phyloP scores from a whole-genome alignment of 768 basidiomycete species.

The Cystoderma amianthinum region DNA sequence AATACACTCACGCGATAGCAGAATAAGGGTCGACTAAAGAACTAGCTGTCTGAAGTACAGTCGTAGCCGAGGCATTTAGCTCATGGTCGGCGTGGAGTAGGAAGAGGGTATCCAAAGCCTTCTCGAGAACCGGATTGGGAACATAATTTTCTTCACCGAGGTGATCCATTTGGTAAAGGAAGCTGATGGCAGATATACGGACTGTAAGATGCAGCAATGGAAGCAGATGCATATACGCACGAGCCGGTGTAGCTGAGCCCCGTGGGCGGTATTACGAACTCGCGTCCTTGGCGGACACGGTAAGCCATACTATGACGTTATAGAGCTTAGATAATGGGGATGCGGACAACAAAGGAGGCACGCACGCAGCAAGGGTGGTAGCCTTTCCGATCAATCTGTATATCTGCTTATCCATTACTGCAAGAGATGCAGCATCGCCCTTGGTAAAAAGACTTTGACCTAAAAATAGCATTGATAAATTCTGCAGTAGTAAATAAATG shows the following conservation, averaged over 20 bases:
- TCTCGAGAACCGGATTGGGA: conserved; percentile 81
- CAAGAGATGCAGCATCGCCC: conserved; percentile 59
- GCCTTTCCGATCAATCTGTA: conserved; percentile 85
- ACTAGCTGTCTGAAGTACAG: conserved; percentile 82
- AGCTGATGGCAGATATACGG: conserved; percentile 33
- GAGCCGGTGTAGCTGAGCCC: conserved; percentile 82
- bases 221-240: conserved; percentile 28
- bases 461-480: conserved; percentile 15
- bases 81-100: conserved; percentile 89
- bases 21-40: conserved; percentile 90
- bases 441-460: conserved; percentile 76
- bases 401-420: conserved; percentile 88
- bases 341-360: conserved; percentile 6
- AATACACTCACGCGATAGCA: conserved; percentile 60
- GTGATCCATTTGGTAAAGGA: conserved; percentile 89
- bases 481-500: not conserved
- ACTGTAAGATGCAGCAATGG: not conserved
- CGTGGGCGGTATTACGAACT: conserved; percentile 79
- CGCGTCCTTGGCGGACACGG: conserved; percentile 83
- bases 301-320: conserved; percentile 70
- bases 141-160: conserved; percentile 63
- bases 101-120: conserved; percentile 84
- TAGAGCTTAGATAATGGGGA: conserved; percentile 2
- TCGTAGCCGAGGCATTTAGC: conserved; percentile 80
- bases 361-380: conserved; percentile 80